Evolutionary conservation across 78 protist genomes (phyloP).

Genomic region (Anaeramoeba flamelloides): DNA sequence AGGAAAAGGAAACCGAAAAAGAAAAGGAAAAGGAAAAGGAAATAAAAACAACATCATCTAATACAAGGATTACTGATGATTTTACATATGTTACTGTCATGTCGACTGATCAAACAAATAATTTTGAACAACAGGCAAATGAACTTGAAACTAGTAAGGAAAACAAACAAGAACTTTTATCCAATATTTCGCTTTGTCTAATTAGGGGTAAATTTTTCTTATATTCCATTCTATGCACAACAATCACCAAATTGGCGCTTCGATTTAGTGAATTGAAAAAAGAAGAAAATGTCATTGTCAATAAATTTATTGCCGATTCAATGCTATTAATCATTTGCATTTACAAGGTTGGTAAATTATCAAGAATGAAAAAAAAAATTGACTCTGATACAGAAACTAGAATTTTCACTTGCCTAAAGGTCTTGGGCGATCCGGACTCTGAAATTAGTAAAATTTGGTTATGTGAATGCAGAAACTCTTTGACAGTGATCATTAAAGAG

Average conservation of each 20-base stretch:
- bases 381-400: neutral
- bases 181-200: neutral
- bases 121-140: neutral
- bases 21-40: neutral
- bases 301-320: neutral
- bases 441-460: neutral
- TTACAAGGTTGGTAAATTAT: neutral
- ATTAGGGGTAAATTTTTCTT: neutral
- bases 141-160: too few species aligned
- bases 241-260: neutral
- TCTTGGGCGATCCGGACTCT: neutral
- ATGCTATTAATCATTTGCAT: neutral
- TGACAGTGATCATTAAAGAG: neutral
- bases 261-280: neutral
- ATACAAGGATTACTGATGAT: neutral
- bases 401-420: neutral
- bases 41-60: neutral
- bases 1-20: neutral
- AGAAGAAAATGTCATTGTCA: neutral
- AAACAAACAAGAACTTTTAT: too few species aligned
- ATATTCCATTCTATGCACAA: neutral
- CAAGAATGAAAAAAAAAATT: neutral
- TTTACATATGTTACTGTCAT: neutral
- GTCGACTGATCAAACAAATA: neutral
- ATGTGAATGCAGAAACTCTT: neutral